Base-by-base conservation (phyloP, 2,329 filamentous ascomycete species). In the Anthostomella pinea region DNA sequence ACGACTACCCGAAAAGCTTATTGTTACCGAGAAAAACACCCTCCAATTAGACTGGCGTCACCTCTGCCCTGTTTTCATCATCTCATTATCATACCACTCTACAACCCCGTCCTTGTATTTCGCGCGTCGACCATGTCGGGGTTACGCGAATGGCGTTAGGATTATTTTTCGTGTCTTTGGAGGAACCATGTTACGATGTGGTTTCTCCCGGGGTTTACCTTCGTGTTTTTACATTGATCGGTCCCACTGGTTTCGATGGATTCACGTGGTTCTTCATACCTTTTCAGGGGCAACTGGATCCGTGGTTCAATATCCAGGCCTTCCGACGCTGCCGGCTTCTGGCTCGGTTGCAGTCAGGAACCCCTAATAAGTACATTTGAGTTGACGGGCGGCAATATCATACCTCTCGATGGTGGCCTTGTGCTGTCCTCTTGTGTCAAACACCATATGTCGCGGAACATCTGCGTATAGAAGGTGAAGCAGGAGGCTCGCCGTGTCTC, bases 1-100 rank as follows among this genome's bases (percentile, higher is more conserved):
- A 56, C 43, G 51, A 56, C 41, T 46, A 37, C 40, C 40, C 41
- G 29, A 49, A 57, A 57, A 54, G 42, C 37, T 38, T 21, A 21
- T 29, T 36, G 14, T 33, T 27, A 33, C 32, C 31, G 29, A 27
- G 15, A n/a, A 27, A 13, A 15, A 16, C 31, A 6, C 35, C 15
- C 40, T 27, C 19, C 30, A 30, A 14, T 18, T 37, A 37, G 38
- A 45, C 30, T 37, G 36, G 27, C 38, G 33, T 30, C 25, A 30
- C 30, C 23, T 37, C 25, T 32, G 22, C 19, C 29, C 24, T 30
- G 22, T 31, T 17, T 35, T 20, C 24, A 23, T 29, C 23, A n/a
- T 27, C 23, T 20, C 21, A 16, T 25, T 32, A 43, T 27, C 44
- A 39, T 43, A 39, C 37, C 29, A 21, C 35, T 13, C 6, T 16